Conservation (phyloP, 1,284 basidiomycete genomes). For the Sutorius eximius region DNA sequence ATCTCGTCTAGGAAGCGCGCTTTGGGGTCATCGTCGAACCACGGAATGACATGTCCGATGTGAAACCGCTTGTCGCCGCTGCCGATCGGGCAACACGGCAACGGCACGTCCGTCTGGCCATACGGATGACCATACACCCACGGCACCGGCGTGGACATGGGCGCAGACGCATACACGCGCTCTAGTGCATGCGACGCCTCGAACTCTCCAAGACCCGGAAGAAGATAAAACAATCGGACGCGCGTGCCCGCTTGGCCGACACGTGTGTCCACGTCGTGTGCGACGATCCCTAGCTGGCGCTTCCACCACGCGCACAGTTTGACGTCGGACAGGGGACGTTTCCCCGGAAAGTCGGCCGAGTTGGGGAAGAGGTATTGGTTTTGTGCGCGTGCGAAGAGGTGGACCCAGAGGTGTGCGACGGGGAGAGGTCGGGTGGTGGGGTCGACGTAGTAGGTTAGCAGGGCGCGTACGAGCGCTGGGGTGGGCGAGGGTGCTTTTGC, state of each 20-base stretch:
- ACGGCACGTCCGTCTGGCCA: slow-evolving; percentile 52
- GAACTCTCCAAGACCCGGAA: slow-evolving; percentile 70
- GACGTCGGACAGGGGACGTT: slow-evolving; percentile 77
- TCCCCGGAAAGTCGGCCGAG: slow-evolving; percentile 72
- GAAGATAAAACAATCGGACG: slow-evolving; percentile 58
- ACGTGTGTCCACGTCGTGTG: slow-evolving; percentile 29
- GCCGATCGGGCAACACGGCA: slow-evolving; percentile 31
- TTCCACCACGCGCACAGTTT: slow-evolving; percentile 94
- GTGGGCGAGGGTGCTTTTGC: slow-evolving; percentile 62
- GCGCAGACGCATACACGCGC: slow-evolving; percentile 34
- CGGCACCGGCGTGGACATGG: slow-evolving; percentile 13
- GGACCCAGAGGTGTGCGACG: slow-evolving; percentile 67
- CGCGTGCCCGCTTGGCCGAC: slow-evolving; percentile 15
- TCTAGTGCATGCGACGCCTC: slow-evolving; percentile 71
- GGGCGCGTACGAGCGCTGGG: slow-evolving; percentile 61
- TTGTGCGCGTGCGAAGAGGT: slow-evolving; percentile 91
- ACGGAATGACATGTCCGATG: slow-evolving; percentile 78
- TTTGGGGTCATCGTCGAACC: slow-evolving; percentile 92
- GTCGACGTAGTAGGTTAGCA: slow-evolving; percentile 70
- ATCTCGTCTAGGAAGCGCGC: slow-evolving; percentile 89
- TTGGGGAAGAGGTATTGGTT: slow-evolving; percentile 94
- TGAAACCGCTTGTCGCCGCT: slow-evolving; percentile 33
- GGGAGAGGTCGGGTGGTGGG: slow-evolving; percentile 63
- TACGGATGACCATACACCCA: slow-evolving; percentile 84
- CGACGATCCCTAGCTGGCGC: slow-evolving; percentile 61